Percentiles rank a stretch among this genome's conserved stretches.
These are phyloP conservation scores for Apophysomyces elegans DNA, from an alignment of 371 early-diverging fungal species.

Conservation along the genomic window DNA sequence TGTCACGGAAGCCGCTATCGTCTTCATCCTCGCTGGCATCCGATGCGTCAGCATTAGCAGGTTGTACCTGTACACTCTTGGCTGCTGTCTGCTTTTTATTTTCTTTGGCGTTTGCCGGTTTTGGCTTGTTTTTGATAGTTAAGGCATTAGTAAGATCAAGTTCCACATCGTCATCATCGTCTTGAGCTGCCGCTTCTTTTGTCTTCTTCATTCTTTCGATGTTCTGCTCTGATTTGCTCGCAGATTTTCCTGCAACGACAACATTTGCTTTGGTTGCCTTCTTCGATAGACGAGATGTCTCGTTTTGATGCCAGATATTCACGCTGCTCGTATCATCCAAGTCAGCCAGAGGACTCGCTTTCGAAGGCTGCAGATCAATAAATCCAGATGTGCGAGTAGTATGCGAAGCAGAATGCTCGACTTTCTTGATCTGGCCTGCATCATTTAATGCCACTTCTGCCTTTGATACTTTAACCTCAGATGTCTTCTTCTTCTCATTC, in stretches of 20 bases:
- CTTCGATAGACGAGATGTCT: conserved; percentile 50
- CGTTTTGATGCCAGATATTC: conserved; percentile 73
- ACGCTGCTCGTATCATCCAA: conserved; percentile 29
- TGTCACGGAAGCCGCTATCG: conserved; percentile 31
- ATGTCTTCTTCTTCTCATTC: conserved; percentile 14
- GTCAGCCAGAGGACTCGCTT: conserved; percentile 29
- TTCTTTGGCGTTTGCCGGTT: conserved; percentile 21
- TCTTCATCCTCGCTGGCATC: conserved; percentile 24
- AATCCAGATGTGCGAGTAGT: conserved; percentile 61
- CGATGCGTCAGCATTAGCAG: conserved; percentile 5
- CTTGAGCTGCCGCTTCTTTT: conserved; percentile 36
- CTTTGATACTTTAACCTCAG: conserved; percentile 1
- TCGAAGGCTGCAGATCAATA: conserved; percentile 45
- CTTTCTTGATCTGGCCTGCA: conserved; percentile 65
- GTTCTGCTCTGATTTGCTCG: conserved; percentile 61
- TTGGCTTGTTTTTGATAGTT: conserved; percentile 22
- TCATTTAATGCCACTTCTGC: conserved; percentile 43
- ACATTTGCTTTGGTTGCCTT: conserved; percentile 64
- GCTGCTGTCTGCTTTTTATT: conserved; percentile 22
- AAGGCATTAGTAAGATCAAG: conserved; percentile 60
- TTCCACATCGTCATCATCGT: conserved; percentile 60
- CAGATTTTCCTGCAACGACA: conserved; percentile 52
- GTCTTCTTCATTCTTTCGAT: conserved; percentile 60
- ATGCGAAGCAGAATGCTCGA: conserved; percentile 62
- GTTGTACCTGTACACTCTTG: conserved; percentile 14